Evolutionary conservation across 2,329 filamentous ascomycete genomes (phyloP), one percentile per base, ranked within the genome.

Genomic region (Colletotrichum endophyticum): DNA sequence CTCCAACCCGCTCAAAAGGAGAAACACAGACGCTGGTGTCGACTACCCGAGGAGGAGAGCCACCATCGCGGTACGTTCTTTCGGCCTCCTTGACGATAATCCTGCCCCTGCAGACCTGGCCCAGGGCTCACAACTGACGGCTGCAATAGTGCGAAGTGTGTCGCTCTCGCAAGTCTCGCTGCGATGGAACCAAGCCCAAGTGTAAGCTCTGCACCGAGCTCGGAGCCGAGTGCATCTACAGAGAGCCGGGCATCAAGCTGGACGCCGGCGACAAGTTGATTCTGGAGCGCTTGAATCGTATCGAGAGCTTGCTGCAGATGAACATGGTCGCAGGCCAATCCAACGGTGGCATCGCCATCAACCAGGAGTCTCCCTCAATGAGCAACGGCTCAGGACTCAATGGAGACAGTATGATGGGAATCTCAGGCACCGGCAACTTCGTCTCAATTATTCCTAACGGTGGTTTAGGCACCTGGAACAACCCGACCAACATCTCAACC

Each of bases 231-330:
- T 97, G 95, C 84, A 90, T 96, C 79, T 97, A 97, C 84, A 91
- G 95, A 78, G 95, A 97, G 83, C 95, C 95, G 8, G 95, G 95
- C 4, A 95, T 96, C 87, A 97, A 97, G 85, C 91, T 97, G 12
- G 95, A 97, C 83, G 94, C 95, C 44, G 95, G 95, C 79, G 95
- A 96, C 87, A 96, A 96, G 86, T 88, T 97, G 73, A 97, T 97
- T 77, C 87, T 97, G 49, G 95, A 96, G 82, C 93, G 94, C 72
- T 88, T 97, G 44, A 92, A 90, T 80, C 92, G 94, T 70, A 96
- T 97, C 80, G 95, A 97, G 84, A 94, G 89, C 67, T 87, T 97
- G 61, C 88, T 97, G n/a, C 94, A 96, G 82, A 92, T 93, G 78
- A 94, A 88, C 79, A 86, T 95, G 79, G 87, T 90, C 25, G 86